These are phyloP conservation scores for Vaccinium corymbosum DNA, from an alignment of 148 eudicot species.

Conservation along the genomic window DNA sequence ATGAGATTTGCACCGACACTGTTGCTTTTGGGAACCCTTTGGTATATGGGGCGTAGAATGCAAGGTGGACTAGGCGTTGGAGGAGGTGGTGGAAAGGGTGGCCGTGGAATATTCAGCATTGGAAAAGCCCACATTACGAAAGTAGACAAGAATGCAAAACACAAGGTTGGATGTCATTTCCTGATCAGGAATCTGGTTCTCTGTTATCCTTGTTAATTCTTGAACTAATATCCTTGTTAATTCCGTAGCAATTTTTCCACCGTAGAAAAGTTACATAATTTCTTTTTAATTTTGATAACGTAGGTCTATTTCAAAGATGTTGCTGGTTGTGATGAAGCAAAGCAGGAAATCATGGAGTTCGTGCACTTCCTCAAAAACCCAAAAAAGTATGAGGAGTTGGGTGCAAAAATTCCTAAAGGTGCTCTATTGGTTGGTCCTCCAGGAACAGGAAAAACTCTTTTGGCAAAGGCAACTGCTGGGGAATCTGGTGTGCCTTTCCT, in stretches of 20 bases:
- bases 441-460: constrained; percentile 89
- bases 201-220: background rate
- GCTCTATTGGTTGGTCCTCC: constrained; percentile 96
- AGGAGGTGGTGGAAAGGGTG: constrained; percentile 60
- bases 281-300: background rate
- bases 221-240: background rate
- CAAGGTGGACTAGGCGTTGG: constrained; percentile 87
- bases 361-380: constrained; percentile 95
- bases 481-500: constrained; percentile 97
- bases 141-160: constrained; percentile 76
- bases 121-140: constrained; percentile 75
- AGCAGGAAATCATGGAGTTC: constrained; percentile 81
- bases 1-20: constrained; percentile 71
- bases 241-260: background rate
- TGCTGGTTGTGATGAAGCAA: constrained; percentile 82
- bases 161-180: constrained; percentile 50
- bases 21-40: constrained; percentile 62
- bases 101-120: constrained; percentile 75
- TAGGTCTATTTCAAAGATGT: constrained; percentile 71
- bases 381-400: constrained; percentile 73
- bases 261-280: background rate
- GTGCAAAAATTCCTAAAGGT: constrained; percentile 93
- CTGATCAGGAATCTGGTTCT: constrained; percentile 11
- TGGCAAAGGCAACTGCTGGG: constrained; percentile 94
- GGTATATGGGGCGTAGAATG: constrained; percentile 70